Conservation (phyloP, 495 filamentous ascomycete genomes). For the Filosporella fistucella region DNA sequence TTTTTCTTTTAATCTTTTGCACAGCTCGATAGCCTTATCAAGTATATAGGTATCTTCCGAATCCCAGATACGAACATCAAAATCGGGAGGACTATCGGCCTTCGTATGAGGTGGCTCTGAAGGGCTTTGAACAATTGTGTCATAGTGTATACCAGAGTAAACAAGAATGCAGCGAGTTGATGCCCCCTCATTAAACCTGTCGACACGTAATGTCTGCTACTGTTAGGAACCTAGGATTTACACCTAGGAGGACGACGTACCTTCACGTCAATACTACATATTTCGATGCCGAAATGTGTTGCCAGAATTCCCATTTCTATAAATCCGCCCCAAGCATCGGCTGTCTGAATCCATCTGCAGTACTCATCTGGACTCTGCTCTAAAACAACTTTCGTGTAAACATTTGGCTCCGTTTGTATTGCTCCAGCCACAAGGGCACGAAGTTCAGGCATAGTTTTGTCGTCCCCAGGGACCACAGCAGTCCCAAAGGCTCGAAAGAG, state of each 20-base stretch:
- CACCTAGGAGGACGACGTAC: slow-evolving; percentile 15
- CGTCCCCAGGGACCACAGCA: slow-evolving; percentile 66
- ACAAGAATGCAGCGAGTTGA: slow-evolving; percentile 72
- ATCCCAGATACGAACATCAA: slow-evolving; percentile 77
- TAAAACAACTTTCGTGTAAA: slow-evolving; percentile 72
- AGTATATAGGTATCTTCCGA: slow-evolving; percentile 64
- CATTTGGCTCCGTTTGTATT: slow-evolving; percentile 67
- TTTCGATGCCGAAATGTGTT: slow-evolving; percentile 82
- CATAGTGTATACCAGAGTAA: slow-evolving; percentile 95
- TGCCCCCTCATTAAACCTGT: slow-evolving; percentile 78
- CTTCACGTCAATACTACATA: slow-evolving; percentile 73
- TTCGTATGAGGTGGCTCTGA: slow-evolving; percentile 52
- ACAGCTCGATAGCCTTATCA: slow-evolving; percentile 64
- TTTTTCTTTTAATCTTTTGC: slow-evolving; percentile 57
- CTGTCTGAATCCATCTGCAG: slow-evolving; percentile 76
- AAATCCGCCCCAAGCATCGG: slow-evolving; percentile 84
- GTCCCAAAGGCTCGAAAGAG: slow-evolving; percentile 86
- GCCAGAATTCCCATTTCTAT: slow-evolving; percentile 87
- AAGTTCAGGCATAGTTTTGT: slow-evolving; percentile 64
- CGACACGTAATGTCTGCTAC: slow-evolving; percentile 34
- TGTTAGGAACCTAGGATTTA: neutral
- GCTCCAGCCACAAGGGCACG: slow-evolving; percentile 76
- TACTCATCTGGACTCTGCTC: slow-evolving; percentile 73
- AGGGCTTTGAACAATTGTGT: slow-evolving; percentile 76
- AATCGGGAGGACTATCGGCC: slow-evolving; percentile 57